A percentile compares a stretch with the other conserved stretches of the same genome.
phyloP scores from a whole-genome alignment of 768 basidiomycete genomes.

The Mycena polygramma region DNA sequence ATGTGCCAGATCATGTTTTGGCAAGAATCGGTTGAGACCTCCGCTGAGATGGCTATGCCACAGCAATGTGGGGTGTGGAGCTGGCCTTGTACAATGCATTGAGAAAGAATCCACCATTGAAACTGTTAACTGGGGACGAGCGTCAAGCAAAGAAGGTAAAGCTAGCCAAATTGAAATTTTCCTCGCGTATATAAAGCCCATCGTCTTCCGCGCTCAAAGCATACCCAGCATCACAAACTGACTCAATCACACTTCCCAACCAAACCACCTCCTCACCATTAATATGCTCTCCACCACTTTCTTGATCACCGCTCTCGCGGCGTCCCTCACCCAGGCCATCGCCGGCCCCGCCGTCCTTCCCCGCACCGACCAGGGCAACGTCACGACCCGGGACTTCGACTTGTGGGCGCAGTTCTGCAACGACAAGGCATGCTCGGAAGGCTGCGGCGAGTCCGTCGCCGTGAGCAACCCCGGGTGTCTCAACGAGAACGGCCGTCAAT shows the following conservation, averaged over 20 bases:
- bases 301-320: slow-evolving; percentile 20
- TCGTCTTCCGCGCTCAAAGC: slow-evolving; percentile 2
- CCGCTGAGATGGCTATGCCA: not conserved
- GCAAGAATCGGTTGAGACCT: no score
- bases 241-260: slow-evolving; percentile 14
- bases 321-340: slow-evolving; percentile 14
- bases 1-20: no score
- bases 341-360: slow-evolving; percentile 18
- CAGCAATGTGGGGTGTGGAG: not conserved
- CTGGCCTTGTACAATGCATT: slow-evolving; percentile 8
- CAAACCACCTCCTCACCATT: slow-evolving; percentile 1
- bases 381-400: slow-evolving; percentile 20
- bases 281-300: slow-evolving; percentile 21
- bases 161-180: slow-evolving; percentile 11
- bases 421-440: slow-evolving; percentile 23
- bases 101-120: no score
- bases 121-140: not conserved
- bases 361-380: slow-evolving; percentile 14
- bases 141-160: no score
- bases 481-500: slow-evolving; percentile 21
- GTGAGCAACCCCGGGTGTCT: slow-evolving; percentile 18
- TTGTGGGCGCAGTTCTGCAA: slow-evolving; percentile 24
- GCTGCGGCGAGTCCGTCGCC: slow-evolving; percentile 16
- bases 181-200: slow-evolving; percentile 14
- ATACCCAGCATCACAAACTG: slow-evolving; percentile 11